Evolutionary conservation across 1,284 basidiomycete species (phyloP).

Genomic region (Irpex rosettiformis): DNA sequence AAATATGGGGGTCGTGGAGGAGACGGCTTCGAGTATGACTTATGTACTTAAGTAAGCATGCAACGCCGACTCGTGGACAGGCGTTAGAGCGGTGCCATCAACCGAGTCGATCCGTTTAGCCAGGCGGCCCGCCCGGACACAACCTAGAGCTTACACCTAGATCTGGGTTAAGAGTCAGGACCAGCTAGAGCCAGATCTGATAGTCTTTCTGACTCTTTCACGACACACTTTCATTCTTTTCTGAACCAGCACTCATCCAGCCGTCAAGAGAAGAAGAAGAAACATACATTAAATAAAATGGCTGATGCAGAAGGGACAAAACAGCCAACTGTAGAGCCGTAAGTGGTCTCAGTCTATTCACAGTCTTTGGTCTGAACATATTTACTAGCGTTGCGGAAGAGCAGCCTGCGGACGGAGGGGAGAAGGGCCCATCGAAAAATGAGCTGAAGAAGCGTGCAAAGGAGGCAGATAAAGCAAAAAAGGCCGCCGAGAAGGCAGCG

Average conservation of each 20-base stretch:
- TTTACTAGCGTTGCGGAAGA: not conserved
- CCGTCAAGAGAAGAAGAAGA: not conserved
- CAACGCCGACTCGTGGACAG: too few relatives aligned
- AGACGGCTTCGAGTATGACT: slow-evolving; percentile 9
- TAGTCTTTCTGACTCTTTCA: not conserved
- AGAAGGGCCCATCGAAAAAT: slow-evolving; percentile 67
- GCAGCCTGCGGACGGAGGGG: slow-evolving; percentile 32
- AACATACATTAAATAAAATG: slow-evolving; percentile 15
- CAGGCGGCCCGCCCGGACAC: slow-evolving; percentile 3
- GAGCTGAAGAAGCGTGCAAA: slow-evolving; percentile 94
- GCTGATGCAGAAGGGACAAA: slow-evolving; percentile 19
- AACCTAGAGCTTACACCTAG: not conserved
- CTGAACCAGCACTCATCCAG: not conserved
- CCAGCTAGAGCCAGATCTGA: slow-evolving; percentile 5
- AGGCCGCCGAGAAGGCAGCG: slow-evolving; percentile 81
- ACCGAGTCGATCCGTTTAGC: slow-evolving; percentile 14
- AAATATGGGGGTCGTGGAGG: slow-evolving; percentile 8
- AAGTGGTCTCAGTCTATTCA: slow-evolving; percentile 11
- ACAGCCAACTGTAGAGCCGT: slow-evolving; percentile 20
- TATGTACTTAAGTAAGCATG: slow-evolving; percentile 10
- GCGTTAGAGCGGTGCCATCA: slow-evolving; percentile 1
- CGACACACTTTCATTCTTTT: too few relatives aligned
- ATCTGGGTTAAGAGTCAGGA: slow-evolving; percentile 7
- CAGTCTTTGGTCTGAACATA: not conserved
- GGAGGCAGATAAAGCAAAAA: slow-evolving; percentile 90